Evolutionary conservation across 352 stramenopile species (phyloP), one percentile per base, ranked within the genome.

Genomic region (Phytopythium sindhum): DNA sequence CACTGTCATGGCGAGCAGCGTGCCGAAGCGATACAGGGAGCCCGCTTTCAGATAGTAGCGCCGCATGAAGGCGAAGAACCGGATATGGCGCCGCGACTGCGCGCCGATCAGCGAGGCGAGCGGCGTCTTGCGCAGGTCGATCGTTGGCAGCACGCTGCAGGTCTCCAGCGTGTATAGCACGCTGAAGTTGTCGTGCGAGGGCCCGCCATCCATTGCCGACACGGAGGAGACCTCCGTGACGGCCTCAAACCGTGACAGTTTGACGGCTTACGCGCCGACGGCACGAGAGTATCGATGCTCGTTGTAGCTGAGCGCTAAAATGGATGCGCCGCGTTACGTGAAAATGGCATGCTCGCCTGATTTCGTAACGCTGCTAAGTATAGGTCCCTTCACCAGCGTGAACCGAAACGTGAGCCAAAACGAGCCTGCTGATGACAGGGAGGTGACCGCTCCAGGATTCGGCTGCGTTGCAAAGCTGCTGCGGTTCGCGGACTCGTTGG

Each of bases 71-170:
- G 31, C 28, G 26, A 70, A 26, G 24, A 70, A 68, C 26, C 47
- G 35, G 3, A 58, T 14, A 29, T 70, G 66, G n/a, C 52, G 31
- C 0, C 57, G 31, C 42, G 64, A 50, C 1, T 41, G 41, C 7
- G 66, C 39, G 17, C 26, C 52, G 0, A 58, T 26, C 17, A 67
- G 12, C 35, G 45, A 31, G 37, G 51, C 9, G 59, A 70, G 52
- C 14, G 69, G 45, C 9, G 63, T 74, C 37, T 42, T 55, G 21
- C 55, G 59, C 61, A 74, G 37, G 65, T 70, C 56, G 19, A 74
- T 57, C 10, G 64, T 44, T 9, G 67, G 59, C 2, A 70, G 64
- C 1, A 59, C 44, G 21, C 56, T 41, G 29, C 54, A 66, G 10
- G 42, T 56, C 60, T 74, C 67, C 29, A 70, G 63, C 47, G 35